These are phyloP conservation scores for Digitaria exilis DNA, from an alignment of 202 grass and related monocot species.

Conservation along the genomic window DNA sequence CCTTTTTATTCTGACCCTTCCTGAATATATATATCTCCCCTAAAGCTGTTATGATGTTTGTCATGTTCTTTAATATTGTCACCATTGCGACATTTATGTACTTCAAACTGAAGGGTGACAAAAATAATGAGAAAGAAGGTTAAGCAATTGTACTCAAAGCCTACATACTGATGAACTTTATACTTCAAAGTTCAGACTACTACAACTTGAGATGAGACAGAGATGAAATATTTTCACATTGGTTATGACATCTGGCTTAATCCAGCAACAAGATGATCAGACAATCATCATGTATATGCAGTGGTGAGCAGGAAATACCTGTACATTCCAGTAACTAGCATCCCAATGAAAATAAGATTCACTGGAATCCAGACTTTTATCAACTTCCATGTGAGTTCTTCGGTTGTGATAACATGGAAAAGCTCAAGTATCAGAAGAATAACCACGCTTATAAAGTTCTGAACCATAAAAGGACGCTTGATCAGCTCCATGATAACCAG, in stretches of 20 bases:
- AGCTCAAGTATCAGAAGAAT: constrained; percentile 58
- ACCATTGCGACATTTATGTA: constrained; percentile 96
- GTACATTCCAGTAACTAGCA: constrained; percentile 91
- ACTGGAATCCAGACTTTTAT: constrained; percentile 46
- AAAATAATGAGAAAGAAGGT: background rate
- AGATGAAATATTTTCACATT: background rate
- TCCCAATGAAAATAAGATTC: constrained; percentile 84
- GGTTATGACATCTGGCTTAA: background rate
- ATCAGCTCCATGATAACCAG: constrained; percentile 6
- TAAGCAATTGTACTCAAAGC: background rate
- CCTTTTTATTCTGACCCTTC: constrained; percentile 76
- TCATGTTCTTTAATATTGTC: constrained; percentile 91
- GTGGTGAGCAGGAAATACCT: constrained; percentile 47
- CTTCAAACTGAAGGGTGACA: constrained; percentile 69
- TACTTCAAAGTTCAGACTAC: background rate
- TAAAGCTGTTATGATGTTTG: constrained; percentile 81
- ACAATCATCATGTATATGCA: background rate
- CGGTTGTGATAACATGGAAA: constrained; percentile 63
- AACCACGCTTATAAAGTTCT: constrained; percentile 77
- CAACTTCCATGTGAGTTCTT: constrained; percentile 82
- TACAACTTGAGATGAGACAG: background rate
- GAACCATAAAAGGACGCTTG: constrained; percentile 35
- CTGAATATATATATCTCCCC: constrained; percentile 83
- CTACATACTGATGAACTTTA: background rate
- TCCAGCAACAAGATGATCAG: background rate